Base-by-base conservation (phyloP, 106 monocot species). In the Dendrobium nobile region DNA sequence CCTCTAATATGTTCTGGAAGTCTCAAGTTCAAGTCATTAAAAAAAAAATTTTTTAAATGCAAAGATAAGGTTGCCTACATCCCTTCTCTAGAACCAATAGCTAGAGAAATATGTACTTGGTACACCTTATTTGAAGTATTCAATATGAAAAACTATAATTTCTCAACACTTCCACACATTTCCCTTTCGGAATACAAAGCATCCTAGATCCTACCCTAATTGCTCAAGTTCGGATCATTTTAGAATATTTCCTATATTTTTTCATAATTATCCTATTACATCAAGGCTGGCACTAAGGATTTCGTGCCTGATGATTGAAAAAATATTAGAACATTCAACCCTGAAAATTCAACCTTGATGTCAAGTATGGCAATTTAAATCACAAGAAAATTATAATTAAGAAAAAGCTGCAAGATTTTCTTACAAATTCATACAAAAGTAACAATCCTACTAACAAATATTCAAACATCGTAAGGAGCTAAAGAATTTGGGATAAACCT, bases 401-500 rank as follows among this genome's bases (percentile, higher is more conserved):
- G 37, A 17, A 11, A 65, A 70, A 9, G 7, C 7, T 74, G 40
- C 20, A 74, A 74, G 1, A 74, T 74, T 41, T 74, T 18, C 33
- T 43, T 13, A 20, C 43, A 43, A 3, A 6, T 70, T 42, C 17
- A 74, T 20, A 20, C 19, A 74, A 42, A 74, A 24, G 7, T 74
- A 74, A 37, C 10, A 72, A 13, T 33, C 8, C n/a, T 74, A 44
- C 18, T 44, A 20, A 74, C 41, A 41, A 74, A 20, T n/a, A 74
- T 44, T 74, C 7, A 43, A 42, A 44, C 43, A 74, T n/a, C n/a
- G 33, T 3, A 72, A 33, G 16, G 37, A 72, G 16, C 16, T 72
- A 41, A 65, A 79, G 27, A 20, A 70, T 28, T 2, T 1, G 26
- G 17, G 24, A 24, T 48, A n/a, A 51, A 95, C 99, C 99, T 99